phyloP scores from a whole-genome alignment of 345 rosid genomes.

The Ceriops tagal region DNA sequence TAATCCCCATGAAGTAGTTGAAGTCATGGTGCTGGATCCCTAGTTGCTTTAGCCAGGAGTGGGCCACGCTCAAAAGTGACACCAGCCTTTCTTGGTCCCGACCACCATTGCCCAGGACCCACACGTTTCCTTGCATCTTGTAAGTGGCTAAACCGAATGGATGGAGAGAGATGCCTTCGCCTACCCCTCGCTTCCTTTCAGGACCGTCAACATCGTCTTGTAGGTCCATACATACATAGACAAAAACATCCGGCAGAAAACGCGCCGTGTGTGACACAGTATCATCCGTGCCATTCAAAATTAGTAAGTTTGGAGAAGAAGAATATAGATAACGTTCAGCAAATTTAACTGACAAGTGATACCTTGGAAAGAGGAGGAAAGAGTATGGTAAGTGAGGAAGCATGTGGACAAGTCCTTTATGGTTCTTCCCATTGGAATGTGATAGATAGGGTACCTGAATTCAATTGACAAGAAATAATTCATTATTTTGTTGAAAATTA shows the following conservation, averaged over 20 bases:
- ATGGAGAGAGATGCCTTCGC: constrained; percentile 58
- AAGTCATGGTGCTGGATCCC: constrained; percentile 97
- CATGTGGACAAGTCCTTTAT: constrained; percentile 95
- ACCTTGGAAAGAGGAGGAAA: constrained; percentile 98
- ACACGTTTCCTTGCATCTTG: constrained; percentile 96
- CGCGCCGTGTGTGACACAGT: background rate
- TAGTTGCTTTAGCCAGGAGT: constrained; percentile 97
- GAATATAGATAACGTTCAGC: background rate
- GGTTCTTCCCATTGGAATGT: constrained; percentile 98
- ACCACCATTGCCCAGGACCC: constrained; percentile 75
- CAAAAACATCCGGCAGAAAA: background rate
- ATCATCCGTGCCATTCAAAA: background rate
- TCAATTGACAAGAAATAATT: constrained; percentile 3
- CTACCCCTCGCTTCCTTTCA: constrained; percentile 50
- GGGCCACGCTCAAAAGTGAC: constrained; percentile 88
- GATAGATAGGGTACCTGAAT: constrained; percentile 90
- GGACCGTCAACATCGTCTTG: constrained; percentile 56
- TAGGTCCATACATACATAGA: constrained; percentile 56
- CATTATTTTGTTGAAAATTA: background rate
- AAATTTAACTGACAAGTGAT: background rate
- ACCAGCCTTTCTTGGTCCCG: constrained; percentile 74
- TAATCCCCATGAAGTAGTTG: constrained; percentile 71
- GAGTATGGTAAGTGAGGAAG: constrained; percentile 94
- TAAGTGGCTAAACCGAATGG: constrained; percentile 96
- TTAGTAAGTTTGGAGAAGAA: background rate